Evolutionary conservation across 139 green algal species (phyloP).

Genomic region (Marvania coccoides): DNA sequence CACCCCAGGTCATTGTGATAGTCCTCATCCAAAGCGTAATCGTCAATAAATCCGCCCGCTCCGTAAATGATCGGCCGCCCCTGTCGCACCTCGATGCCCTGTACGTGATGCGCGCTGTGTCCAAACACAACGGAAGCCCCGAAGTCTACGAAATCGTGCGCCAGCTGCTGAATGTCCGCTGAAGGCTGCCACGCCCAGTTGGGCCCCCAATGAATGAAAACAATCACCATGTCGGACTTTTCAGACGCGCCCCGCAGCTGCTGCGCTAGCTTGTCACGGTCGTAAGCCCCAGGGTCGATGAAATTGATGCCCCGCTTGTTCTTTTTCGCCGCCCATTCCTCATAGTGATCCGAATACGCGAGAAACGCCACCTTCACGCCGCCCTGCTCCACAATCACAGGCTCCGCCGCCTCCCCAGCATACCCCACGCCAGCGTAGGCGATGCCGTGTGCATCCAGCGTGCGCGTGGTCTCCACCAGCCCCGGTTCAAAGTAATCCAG

Average conservation of each 20-base stretch:
- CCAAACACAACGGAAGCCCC: slow-evolving; percentile 47
- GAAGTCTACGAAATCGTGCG: slow-evolving; percentile 23
- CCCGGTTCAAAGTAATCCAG: slow-evolving; percentile 43
- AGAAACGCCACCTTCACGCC: slow-evolving; percentile 38
- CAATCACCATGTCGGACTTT: slow-evolving; percentile 30
- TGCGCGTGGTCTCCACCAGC: slow-evolving; percentile 36
- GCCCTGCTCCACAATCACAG: slow-evolving; percentile 25
- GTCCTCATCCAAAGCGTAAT: slow-evolving; percentile 45
- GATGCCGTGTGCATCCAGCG: slow-evolving; percentile 31
- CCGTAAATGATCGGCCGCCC: slow-evolving; percentile 51
- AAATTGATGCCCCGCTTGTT: slow-evolving; percentile 42
- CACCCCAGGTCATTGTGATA: slow-evolving; percentile 58
- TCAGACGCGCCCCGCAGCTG: slow-evolving; percentile 11
- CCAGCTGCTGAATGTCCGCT: slow-evolving; percentile 14
- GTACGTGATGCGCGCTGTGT: slow-evolving; percentile 35
- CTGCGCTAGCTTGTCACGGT: neutral
- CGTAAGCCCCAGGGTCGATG: slow-evolving; percentile 35
- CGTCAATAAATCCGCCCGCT: slow-evolving; percentile 54
- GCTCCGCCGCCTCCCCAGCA: slow-evolving; percentile 19
- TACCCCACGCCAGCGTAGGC: slow-evolving; percentile 29
- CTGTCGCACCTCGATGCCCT: slow-evolving; percentile 42
- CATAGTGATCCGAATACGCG: slow-evolving; percentile 42
- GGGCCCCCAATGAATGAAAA: slow-evolving; percentile 58
- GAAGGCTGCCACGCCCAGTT: slow-evolving; percentile 51
- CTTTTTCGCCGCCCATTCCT: slow-evolving; percentile 36